Evolutionary conservation across 192 early-diverging fungal species (phyloP), one percentile per base, ranked within the genome.

Genomic region (Mortierella hygrophila): DNA sequence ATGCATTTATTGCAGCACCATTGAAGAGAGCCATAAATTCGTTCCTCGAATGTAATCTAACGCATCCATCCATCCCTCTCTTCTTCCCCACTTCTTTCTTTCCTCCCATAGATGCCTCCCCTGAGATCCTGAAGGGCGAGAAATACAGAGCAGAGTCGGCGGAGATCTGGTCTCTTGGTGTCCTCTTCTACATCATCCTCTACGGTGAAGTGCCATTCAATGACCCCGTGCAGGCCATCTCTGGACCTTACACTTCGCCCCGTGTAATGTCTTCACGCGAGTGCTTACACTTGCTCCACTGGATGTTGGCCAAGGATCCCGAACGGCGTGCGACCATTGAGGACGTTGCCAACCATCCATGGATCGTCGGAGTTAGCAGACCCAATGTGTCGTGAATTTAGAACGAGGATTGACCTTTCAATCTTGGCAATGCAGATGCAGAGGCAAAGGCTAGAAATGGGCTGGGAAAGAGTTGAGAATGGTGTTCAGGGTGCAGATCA

Each of bases 111-210:
- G 94, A 92, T 87, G 92, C 92, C 55, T 88, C 93, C 15, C 95
- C 95, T 26, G 95, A 96, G 76, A 93, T 95, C 47, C 79, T 96
- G 8, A 79, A 74, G 71, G 92, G 91, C 6, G 80, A 91, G 47
- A 85, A 88, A 52, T 96, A 95, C 85, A 83, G 85, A 23, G 95
- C 93, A 21, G 91, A 90, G 65, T 89, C 91, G 18, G 90, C 91
- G 21, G 95, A 96, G 73, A 90, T 96, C 54, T 96, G 95, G 95
- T 92, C 93, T 0, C 70, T 96, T 23, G 95, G 95, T 21, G 88
- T 94, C 32, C 81, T 95, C 15, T 77, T 95, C 38, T 92, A 92
- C 72, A 90, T 88, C 18, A 79, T 92, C 63, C 82, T 93, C 21
- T 90, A 88, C 71, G 92, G 93, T 26, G 92, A 93, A 72, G 88